Conservation (phyloP, 441 rosid genomes). For the Adansonia madagascariensis region DNA sequence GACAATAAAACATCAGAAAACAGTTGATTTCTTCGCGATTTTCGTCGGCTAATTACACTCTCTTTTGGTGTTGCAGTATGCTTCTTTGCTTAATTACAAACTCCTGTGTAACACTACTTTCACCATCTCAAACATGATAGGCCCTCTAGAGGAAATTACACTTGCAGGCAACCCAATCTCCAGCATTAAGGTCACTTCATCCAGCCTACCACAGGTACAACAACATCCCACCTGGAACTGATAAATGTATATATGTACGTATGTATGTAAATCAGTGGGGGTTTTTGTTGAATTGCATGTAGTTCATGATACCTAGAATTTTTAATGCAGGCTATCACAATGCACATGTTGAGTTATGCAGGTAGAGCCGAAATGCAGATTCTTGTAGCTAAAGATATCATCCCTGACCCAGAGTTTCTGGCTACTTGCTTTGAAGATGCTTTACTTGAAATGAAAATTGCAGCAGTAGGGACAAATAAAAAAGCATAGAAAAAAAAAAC, state of each 20-base stretch:
- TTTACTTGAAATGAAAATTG: slow-evolving; percentile 59
- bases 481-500: slow-evolving; percentile 7
- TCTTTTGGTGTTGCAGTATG: slow-evolving; percentile 34
- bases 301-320: not conserved
- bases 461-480: slow-evolving; percentile 30
- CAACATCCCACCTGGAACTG: not conserved
- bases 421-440: slow-evolving; percentile 63
- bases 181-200: slow-evolving; percentile 43
- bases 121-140: slow-evolving; percentile 54
- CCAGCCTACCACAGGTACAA: slow-evolving; percentile 51
- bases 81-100: slow-evolving; percentile 45
- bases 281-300: not conserved
- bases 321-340: slow-evolving; percentile 50
- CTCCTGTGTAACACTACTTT: slow-evolving; percentile 53
- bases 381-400: slow-evolving; percentile 61
- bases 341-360: slow-evolving; percentile 73
- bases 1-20: not conserved
- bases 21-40: no score
- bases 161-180: slow-evolving; percentile 47
- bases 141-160: slow-evolving; percentile 53
- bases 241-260: not conserved
- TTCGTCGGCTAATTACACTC: not conserved
- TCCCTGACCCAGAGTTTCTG: slow-evolving; percentile 65
- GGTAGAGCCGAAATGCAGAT: slow-evolving; percentile 65
- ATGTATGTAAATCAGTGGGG: no score